phyloP scores from a whole-genome alignment of 495 filamentous ascomycete genomes.

The Neurospora hispaniola region DNA sequence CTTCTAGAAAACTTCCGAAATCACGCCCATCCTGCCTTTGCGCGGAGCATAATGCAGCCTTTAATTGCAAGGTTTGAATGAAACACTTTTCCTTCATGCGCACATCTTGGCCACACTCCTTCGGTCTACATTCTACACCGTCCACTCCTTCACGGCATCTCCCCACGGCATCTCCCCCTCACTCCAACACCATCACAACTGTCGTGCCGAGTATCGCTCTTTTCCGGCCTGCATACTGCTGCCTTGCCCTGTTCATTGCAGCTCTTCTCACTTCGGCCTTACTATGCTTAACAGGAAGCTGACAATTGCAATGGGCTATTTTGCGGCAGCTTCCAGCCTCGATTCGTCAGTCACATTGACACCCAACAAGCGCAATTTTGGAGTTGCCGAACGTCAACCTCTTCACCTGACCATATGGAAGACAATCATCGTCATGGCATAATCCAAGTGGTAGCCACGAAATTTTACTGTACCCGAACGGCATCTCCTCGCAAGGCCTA shows the following conservation, averaged over 20 bases:
- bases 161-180: conserved; percentile 7
- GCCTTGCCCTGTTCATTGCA: not conserved
- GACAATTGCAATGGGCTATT: not conserved
- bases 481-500: not conserved
- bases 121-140: conserved; percentile 18
- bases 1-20: conserved; percentile 34
- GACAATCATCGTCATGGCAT: not conserved
- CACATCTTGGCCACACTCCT: conserved; percentile 18
- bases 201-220: conserved; percentile 15
- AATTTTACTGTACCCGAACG: not conserved
- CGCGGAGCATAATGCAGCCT: conserved; percentile 35
- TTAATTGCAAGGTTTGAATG: conserved; percentile 40
- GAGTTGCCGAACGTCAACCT: conserved; percentile 22
- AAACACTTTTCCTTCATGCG: conserved; percentile 41
- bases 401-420: conserved; percentile 3
- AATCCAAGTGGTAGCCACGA: not conserved
- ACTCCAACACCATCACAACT: conserved; percentile 1
- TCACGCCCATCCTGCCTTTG: conserved; percentile 27
- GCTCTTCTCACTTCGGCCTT: not conserved
- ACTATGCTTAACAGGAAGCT: conserved; percentile 1
- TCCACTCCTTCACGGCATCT: conserved; percentile 10
- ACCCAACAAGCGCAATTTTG: conserved; percentile 31
- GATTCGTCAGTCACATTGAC: conserved; percentile 23
- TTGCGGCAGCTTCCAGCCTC: not conserved
- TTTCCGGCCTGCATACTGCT: conserved; percentile 1